Evolutionary conservation across 1,284 basidiomycete genomes (phyloP), one percentile per base, ranked within the genome.

Genomic region (Grifola frondosa): DNA sequence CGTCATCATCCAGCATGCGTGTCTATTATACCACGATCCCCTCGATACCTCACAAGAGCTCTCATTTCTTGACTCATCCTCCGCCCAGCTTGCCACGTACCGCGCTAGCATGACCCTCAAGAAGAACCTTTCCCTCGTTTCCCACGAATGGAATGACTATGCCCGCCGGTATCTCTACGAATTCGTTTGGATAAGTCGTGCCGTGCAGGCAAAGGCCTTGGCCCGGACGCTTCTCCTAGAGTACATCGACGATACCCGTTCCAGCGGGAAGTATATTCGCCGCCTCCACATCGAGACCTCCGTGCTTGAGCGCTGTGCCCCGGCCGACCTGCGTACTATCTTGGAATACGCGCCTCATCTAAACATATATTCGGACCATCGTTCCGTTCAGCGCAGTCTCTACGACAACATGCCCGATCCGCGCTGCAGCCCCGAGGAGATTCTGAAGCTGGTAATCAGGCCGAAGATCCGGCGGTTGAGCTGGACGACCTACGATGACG

Each of bases 401-500:
- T 66, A 70, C 49, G 68, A 73, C 13, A 67, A 72, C 32, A 63
- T 62, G 25, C 66, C 64, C 15, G 71, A 77, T 30, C 70, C 71
- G 3, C 62, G 70, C 12, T 72, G 70, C 50, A 71, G 73, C 15
- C 71, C 79, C 3, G 67, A 78, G 52, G 67, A 75, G 44, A 70
- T 87, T 43, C 71, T 85, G 23, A 72, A 69, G 13, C 72, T 78
- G 11, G 73, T 85, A 34, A 73, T 78, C 12, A 75, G 73, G 31
- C 77, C 78, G 4, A 67, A 71, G 41, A 75, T 88, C 24, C 72
- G 77, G 12, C 67, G 78, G 24, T 66, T 87, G 16, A 79, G 76
- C 19, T 84, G 81, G 74, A 87, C 82, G 30, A 83, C 78, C 55
- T 86, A 87, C 52, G 81, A 80, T 50, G 78, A 85, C 43, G 67